A percentile compares a stretch with the other conserved stretches of the same genome.
Conservation (phyloP, 1,284 basidiomycete species). For the Mrakiaceae sp. region DNA sequence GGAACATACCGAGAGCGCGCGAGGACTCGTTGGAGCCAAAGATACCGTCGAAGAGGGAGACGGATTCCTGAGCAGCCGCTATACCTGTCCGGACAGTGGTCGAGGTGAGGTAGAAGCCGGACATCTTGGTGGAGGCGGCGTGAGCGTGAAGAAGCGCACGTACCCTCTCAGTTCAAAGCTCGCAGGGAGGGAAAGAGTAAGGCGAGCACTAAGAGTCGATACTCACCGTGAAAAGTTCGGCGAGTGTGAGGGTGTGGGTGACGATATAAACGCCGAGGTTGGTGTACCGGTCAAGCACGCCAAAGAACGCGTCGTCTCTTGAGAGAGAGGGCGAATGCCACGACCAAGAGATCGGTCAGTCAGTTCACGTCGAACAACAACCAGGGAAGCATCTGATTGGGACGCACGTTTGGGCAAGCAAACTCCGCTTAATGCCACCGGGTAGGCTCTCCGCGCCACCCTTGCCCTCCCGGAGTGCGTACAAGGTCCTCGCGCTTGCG, state of each 20-base stretch:
- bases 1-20: slow-evolving; percentile 33
- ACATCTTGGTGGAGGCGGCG: slow-evolving; percentile 26
- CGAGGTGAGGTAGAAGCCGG: slow-evolving; percentile 38
- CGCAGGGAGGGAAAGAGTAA: neutral
- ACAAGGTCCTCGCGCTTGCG: slow-evolving; percentile 33
- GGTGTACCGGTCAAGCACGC: slow-evolving; percentile 33
- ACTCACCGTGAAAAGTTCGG: slow-evolving; percentile 38
- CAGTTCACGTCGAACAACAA: too few species aligned
- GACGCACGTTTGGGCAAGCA: too few species aligned
- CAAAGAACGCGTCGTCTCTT: slow-evolving; percentile 11
- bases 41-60: slow-evolving; percentile 40
- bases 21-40: slow-evolving; percentile 44
- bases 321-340: neutral
- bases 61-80: slow-evolving; percentile 39
- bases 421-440: neutral
- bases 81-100: slow-evolving; percentile 31
- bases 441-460: slow-evolving; percentile 9
- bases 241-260: slow-evolving; percentile 41
- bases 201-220: neutral
- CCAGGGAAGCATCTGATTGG: too few species aligned
- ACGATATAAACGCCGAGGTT: slow-evolving; percentile 42
- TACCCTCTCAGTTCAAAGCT: neutral
- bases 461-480: slow-evolving; percentile 24
- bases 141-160: neutral
- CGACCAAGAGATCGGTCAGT: too few species aligned